Evolutionary conservation across 768 basidiomycete genomes (phyloP).

Genomic region (Chlorophyllum brunneum): DNA sequence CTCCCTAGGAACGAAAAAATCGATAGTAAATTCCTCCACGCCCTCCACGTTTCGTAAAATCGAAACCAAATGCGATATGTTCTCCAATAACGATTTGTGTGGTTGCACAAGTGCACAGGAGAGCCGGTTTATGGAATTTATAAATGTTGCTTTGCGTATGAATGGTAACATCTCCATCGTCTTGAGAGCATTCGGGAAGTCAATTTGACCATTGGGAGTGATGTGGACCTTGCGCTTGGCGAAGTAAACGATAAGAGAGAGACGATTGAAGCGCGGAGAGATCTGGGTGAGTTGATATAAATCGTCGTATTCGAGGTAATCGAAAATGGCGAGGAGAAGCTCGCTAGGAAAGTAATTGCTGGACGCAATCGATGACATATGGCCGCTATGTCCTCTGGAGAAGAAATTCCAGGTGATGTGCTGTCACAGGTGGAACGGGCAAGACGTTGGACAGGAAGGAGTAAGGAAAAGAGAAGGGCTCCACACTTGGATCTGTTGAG

Average conservation of each 20-base stretch:
- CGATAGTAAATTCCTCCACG: constrained; percentile 6
- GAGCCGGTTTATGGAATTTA: constrained; percentile 11
- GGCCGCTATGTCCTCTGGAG: background rate
- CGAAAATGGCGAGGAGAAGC: constrained; percentile 18
- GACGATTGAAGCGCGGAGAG: constrained; percentile 18
- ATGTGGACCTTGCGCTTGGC: constrained; percentile 15
- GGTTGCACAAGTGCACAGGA: constrained; percentile 11
- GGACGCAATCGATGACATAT: constrained; percentile 2
- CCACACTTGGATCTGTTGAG: too few relatives aligned
- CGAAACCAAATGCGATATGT: background rate
- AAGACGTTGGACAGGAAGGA: too few relatives aligned
- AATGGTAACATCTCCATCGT: constrained; percentile 10
- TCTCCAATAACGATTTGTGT: constrained; percentile 3
- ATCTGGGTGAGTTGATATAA: constrained; percentile 16
- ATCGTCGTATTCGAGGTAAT: constrained; percentile 16
- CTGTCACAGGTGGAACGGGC: too few relatives aligned
- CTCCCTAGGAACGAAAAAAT: constrained; percentile 9
- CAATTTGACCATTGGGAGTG: constrained; percentile 11
- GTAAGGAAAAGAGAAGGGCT: too few relatives aligned
- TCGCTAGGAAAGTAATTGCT: constrained; percentile 20
- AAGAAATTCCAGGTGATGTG: too few relatives aligned
- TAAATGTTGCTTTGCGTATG: constrained; percentile 14
- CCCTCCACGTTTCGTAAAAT: constrained; percentile 1
- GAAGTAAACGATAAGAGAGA: constrained; percentile 21
- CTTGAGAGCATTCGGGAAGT: constrained; percentile 1